Evolutionary conservation across 805 yeast genomes (phyloP), one percentile per base, ranked within the genome.

Genomic region (Wickerhamiella dianesei): DNA sequence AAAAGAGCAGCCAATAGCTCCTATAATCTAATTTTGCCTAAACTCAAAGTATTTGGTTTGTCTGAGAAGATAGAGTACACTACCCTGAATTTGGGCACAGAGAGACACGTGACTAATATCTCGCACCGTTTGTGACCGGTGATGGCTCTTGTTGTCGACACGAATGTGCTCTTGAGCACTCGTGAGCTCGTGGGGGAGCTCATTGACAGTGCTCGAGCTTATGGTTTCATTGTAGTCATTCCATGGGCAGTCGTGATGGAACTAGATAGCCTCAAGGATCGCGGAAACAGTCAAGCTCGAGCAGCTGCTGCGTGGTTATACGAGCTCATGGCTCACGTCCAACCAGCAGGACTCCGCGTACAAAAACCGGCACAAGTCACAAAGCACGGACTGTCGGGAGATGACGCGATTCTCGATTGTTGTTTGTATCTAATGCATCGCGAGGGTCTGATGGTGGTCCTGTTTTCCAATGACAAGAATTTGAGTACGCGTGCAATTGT

Each of bases 361-460:
- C 96, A 88, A 60, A 75, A 71, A 52, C 40, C 72, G 16, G 60
- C 66, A 22, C 84, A 87, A 58, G 62, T 66, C 21, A 41, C 80
- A 1, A 76, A 79, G 48, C 57, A 59, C 6, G 45, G 56, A 2
- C 60, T 77, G 1, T 45, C 45, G 0, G 79, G 82, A 48, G 96
- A 88, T 62, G 94, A 87, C 56, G 73, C 94, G 0, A 87, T 88
- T 50, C 63, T 87, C 39, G 96, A 88, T 60, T 86, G 95, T 59
- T 82, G 94, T 55, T 56, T 81, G 21, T 86, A 73, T 58, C 77
- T 80, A 48, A 69, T 73, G 50, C 61, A 63, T 13, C 55, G 60
- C 29, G 46, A 61, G 9, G 47, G 53, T 35, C 57, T 76, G 49
- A 14, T 39, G n/a, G 41, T 39, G 41, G 81, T 80, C 5, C 71